Conservation (phyloP, 164 flowering plant species). For the Magnolia sinica region DNA sequence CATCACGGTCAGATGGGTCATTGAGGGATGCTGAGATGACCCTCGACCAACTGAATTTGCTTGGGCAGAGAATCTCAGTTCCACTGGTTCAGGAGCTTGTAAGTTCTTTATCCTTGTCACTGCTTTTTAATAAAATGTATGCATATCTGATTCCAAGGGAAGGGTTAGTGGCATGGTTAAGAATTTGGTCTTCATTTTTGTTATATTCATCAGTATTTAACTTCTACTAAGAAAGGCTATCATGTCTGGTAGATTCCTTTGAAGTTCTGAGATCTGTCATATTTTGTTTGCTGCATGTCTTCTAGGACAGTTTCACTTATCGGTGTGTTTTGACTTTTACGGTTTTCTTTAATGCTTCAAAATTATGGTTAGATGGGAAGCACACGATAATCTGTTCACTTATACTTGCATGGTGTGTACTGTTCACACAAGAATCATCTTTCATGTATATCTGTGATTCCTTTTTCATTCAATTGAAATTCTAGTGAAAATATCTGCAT, state of each 20-base stretch:
- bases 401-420: too few species aligned
- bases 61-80: conserved; percentile 85
- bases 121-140: background rate
- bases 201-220: background rate
- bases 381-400: background rate
- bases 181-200: background rate
- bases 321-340: background rate
- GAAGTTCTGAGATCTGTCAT: background rate
- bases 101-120: conserved; percentile 24
- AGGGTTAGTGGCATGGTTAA: too few species aligned
- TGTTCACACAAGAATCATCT: background rate
- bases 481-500: too few species aligned
- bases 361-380: background rate
- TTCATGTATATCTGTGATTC: background rate
- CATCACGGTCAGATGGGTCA: conserved; percentile 94
- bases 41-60: conserved; percentile 91
- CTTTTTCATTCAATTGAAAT: background rate
- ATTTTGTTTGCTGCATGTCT: background rate
- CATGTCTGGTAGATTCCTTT: background rate
- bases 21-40: conserved; percentile 98
- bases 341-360: background rate
- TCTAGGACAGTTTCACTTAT: background rate
- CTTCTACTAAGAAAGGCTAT: background rate
- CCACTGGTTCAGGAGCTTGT: conserved; percentile 92
- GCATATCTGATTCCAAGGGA: background rate